These are phyloP conservation scores for Tanacetum coccineum DNA, from an alignment of 129 eudicot genomes.

Conservation along the genomic window DNA sequence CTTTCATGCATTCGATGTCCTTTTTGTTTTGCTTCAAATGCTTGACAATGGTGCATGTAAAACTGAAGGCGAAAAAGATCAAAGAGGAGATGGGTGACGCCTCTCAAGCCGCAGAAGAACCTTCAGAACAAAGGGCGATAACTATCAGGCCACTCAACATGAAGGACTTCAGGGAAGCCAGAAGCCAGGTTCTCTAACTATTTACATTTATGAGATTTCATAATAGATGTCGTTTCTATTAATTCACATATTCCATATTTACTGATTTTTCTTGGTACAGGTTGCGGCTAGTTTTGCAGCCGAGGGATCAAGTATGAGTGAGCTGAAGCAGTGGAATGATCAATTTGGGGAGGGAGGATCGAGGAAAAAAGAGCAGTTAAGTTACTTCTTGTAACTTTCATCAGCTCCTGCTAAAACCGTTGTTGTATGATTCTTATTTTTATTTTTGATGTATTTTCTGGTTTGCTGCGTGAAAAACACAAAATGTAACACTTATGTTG, in stretches of 20 bases:
- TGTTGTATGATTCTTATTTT: too few relatives aligned
- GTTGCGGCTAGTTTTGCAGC: constrained; percentile 96
- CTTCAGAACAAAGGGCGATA: constrained; percentile 53
- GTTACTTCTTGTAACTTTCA: constrained; percentile 63
- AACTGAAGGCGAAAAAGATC: constrained; percentile 51
- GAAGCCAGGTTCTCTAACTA: constrained; percentile 54
- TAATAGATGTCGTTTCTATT: neutral
- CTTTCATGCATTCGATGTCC: neutral
- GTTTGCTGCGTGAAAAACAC: too few relatives aligned
- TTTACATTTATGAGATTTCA: neutral
- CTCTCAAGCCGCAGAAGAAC: constrained; percentile 22
- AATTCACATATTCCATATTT: neutral
- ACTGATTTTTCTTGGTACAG: constrained; percentile 33
- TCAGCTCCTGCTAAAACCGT: neutral
- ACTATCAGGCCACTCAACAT: constrained; percentile 79
- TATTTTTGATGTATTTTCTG: too few relatives aligned
- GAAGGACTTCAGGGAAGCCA: constrained; percentile 80
- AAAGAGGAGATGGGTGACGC: constrained; percentile 40
- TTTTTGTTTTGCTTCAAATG: neutral
- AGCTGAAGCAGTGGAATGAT: constrained; percentile 93
- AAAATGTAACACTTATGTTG: too few relatives aligned
- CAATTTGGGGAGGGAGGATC: constrained; percentile 94
- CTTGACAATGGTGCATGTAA: constrained; percentile 3
- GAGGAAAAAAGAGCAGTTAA: constrained; percentile 78
- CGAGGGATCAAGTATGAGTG: constrained; percentile 76